Evolutionary conservation across 208 protist species (phyloP), one percentile per base, ranked within the genome.

Genomic region (Leishmania lainsoni): DNA sequence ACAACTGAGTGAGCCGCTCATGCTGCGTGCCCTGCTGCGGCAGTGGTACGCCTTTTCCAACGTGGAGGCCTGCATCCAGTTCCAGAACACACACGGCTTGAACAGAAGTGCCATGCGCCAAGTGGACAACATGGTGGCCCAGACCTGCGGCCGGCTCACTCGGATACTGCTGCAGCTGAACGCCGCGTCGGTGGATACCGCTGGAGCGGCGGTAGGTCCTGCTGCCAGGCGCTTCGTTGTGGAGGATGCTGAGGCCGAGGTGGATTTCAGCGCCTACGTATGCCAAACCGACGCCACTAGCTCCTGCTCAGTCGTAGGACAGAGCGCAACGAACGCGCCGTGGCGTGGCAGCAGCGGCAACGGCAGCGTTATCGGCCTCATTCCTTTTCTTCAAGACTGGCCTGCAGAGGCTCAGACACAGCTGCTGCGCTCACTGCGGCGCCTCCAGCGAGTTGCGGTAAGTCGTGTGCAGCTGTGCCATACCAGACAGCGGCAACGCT

Each of bases 1-100:
- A 32, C 77, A 89, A n/a, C 86, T 95, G 10, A 96, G 93, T 71
- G 93, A 96, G 70, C 93, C 93, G 22, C 83, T 96, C 51, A 59
- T 95, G 80, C 76, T 94, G 72, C 86, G 85, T 1, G 85, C 88
- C 10, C n/a, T 96, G 5, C 42, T 96, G 71, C 85, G 78, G 51
- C 80, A 88, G 22, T 95, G 93, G 91, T 96, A 95, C 76, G 71
- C 89, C n/a, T 90, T 83, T 72, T 71, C 79, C 0, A 86, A 61
- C n/a, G 51, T 65, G 16, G 69, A 83, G 5, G 86, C 86, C 26
- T 65, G 88, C 16, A 42, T 78, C 48, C 14, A 17, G 12, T 82
- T 94, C 63, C 48, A 83, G 17, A 56, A 17, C 35, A 59, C 59
- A 12, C 83, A 87, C 52, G 74, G 76, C 42, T 51, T 96, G 12